A percentile compares a stretch with the other conserved stretches of the same genome.
phyloP scores from a whole-genome alignment of 768 basidiomycete species.

The Tubosaeta sp. region DNA sequence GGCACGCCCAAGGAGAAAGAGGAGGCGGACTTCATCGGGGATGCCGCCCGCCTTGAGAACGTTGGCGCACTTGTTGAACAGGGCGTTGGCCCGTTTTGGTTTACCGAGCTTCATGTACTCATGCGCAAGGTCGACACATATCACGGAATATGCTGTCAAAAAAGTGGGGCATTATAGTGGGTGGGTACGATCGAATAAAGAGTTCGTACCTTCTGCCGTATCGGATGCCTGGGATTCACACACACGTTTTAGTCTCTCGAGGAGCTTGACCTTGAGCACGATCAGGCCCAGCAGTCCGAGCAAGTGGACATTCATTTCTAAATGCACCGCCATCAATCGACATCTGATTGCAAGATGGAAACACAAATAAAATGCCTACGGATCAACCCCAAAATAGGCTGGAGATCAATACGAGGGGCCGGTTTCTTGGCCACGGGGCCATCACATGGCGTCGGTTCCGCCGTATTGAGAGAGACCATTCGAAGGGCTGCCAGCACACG shows the following conservation, averaged over 20 bases:
- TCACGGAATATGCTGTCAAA: slow-evolving; percentile 50
- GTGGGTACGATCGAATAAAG: neutral
- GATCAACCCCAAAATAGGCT: slow-evolving; percentile 42
- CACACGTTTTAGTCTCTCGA: slow-evolving; percentile 61
- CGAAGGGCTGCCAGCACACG: slow-evolving; percentile 5
- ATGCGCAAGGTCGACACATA: slow-evolving; percentile 69
- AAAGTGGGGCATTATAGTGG: neutral
- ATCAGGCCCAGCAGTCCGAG: slow-evolving; percentile 67
- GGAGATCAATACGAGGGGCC: slow-evolving; percentile 21
- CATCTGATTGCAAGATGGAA: neutral
- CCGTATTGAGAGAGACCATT: slow-evolving; percentile 17
- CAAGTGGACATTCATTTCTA: slow-evolving; percentile 56
- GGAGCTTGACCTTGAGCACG: slow-evolving; percentile 60
- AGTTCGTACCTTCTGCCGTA: slow-evolving; percentile 42
- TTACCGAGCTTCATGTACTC: slow-evolving; percentile 82
- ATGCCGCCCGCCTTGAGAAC: slow-evolving; percentile 40
- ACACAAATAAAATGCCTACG: slow-evolving; percentile 38
- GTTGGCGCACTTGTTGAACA: slow-evolving; percentile 58
- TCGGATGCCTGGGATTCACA: slow-evolving; percentile 44
- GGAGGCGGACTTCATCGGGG: slow-evolving; percentile 48
- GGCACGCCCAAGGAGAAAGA: slow-evolving; percentile 62
- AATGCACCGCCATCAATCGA: neutral
- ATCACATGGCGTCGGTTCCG: slow-evolving; percentile 1
- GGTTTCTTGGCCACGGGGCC: slow-evolving; percentile 1
- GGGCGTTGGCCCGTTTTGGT: slow-evolving; percentile 53